These are phyloP conservation scores for Cladosporium cucumerinum DNA, from an alignment of 2,329 filamentous ascomycete species.

Conservation along the genomic window DNA sequence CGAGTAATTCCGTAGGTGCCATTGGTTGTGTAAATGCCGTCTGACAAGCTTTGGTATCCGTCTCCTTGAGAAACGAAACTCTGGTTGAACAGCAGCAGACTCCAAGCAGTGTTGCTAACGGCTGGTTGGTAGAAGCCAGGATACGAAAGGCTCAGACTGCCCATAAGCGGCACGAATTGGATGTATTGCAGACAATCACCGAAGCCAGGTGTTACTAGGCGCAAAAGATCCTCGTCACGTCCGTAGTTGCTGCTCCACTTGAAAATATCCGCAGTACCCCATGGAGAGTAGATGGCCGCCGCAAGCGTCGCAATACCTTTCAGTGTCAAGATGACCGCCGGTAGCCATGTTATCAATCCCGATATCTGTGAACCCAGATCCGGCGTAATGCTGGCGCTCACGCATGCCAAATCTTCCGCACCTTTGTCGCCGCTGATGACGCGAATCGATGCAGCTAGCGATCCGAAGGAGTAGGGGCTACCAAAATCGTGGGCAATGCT, in stretches of 20 bases:
- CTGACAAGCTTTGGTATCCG: constrained; percentile 65
- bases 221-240: constrained; percentile 83
- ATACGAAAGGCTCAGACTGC: constrained; percentile 81
- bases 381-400: constrained; percentile 79
- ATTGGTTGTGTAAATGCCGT: constrained; percentile 83
- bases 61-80: constrained; percentile 72
- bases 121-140: constrained; percentile 93
- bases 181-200: constrained; percentile 96
- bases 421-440: constrained; percentile 70
- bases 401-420: constrained; percentile 68
- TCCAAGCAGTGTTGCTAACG: constrained; percentile 85
- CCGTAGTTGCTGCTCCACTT: constrained; percentile 98
- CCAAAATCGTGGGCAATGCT: constrained; percentile 69
- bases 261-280: constrained; percentile 87
- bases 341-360: constrained; percentile 71
- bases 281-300: constrained; percentile 85
- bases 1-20: constrained; percentile 75
- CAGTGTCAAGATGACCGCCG: constrained; percentile 71
- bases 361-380: constrained; percentile 67
- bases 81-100: constrained; percentile 85
- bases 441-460: constrained; percentile 69
- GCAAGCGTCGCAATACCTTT: constrained; percentile 79
- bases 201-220: constrained; percentile 92
- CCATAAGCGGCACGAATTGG: constrained; percentile 84
- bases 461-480: constrained; percentile 82